These are phyloP conservation scores for Fusarium pseudonygamai DNA, from an alignment of 2,329 filamentous ascomycete species.

Conservation along the genomic window DNA sequence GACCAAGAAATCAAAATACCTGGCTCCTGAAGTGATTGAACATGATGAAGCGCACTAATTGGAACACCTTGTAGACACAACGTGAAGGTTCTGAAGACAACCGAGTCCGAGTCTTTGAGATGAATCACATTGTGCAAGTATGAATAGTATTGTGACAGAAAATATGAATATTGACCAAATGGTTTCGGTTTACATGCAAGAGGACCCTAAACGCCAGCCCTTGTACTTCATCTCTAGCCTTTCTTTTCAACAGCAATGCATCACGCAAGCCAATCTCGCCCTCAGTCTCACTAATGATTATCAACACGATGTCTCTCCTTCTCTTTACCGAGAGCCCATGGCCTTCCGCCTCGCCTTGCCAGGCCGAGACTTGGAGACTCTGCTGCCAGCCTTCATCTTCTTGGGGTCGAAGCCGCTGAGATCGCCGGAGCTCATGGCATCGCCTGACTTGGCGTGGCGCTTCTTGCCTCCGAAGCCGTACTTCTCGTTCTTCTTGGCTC, in stretches of 20 bases:
- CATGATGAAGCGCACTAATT: neutral
- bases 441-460: constrained; percentile 87
- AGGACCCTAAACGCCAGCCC: constrained; percentile 40
- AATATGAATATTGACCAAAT: constrained; percentile 34
- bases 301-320: neutral
- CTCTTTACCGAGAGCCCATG: constrained; percentile 41
- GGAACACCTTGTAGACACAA: neutral
- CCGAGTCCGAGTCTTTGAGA: neutral
- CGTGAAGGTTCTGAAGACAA: neutral
- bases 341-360: constrained; percentile 65
- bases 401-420: constrained; percentile 81
- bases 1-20: constrained; percentile 42
- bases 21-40: neutral
- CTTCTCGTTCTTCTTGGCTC: constrained; percentile 93
- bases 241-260: constrained; percentile 36
- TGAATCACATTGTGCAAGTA: neutral
- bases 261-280: constrained; percentile 1
- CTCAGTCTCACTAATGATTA: neutral
- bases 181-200: constrained; percentile 38
- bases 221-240: constrained; percentile 37
- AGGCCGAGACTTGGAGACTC: constrained; percentile 54
- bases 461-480: constrained; percentile 98
- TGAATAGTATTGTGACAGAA: constrained; percentile 9
- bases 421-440: constrained; percentile 84
- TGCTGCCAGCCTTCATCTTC: constrained; percentile 77